A percentile compares a stretch with the other conserved stretches of the same genome.
Conservation (phyloP, 805 yeast genomes). For the Monosporozyma servazzii region DNA sequence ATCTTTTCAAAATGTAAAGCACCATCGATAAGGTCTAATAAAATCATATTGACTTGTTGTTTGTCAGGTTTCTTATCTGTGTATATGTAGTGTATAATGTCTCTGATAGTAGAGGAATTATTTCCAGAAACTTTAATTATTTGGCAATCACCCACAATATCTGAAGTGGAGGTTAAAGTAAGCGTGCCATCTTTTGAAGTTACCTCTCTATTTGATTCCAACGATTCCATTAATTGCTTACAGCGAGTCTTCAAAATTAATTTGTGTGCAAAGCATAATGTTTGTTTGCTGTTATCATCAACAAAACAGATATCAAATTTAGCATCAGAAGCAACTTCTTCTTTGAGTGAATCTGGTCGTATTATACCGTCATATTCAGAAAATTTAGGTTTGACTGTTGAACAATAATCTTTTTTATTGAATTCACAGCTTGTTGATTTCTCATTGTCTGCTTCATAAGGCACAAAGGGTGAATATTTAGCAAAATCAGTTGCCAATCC, state of each 20-base stretch:
- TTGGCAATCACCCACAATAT: conserved; percentile 2
- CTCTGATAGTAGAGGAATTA: not conserved
- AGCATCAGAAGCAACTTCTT: not conserved
- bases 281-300: conserved; percentile 4
- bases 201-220: conserved; percentile 4
- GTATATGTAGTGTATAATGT: conserved; percentile 18
- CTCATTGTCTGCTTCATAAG: not conserved
- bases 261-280: conserved; percentile 19
- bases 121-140: conserved; percentile 2
- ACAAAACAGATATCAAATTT: conserved; percentile 15
- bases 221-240: conserved; percentile 4
- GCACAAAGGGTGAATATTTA: conserved; percentile 40
- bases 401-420: not conserved
- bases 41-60: conserved; percentile 7
- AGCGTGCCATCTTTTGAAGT: conserved; percentile 5
- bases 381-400: not conserved
- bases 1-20: conserved; percentile 15
- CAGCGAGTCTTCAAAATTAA: conserved; percentile 15
- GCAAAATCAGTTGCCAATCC: conserved; percentile 45
- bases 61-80: conserved; percentile 17
- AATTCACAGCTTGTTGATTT: not conserved
- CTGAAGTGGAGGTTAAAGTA: not conserved
- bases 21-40: conserved; percentile 14
- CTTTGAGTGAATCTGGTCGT: not conserved
- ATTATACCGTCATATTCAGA: not conserved